Evolutionary conservation across 495 filamentous ascomycete genomes (phyloP).

Genomic region (Baudoinia panamericana): DNA sequence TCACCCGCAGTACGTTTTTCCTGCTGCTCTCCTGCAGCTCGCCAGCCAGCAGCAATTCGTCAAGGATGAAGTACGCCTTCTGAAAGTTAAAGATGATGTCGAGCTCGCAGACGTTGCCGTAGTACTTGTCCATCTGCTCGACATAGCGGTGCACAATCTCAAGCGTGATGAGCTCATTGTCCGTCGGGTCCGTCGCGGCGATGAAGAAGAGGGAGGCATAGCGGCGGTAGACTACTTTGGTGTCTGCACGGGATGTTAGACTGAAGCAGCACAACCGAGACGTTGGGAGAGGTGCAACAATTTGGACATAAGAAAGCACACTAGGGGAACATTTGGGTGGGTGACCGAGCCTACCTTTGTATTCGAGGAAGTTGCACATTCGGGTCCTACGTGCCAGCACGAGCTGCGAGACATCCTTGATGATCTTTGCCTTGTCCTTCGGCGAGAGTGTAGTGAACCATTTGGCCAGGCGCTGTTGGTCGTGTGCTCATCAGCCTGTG

Average conservation of each 20-base stretch:
- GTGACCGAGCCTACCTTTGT: conserved; percentile 57
- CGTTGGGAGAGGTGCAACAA: not conserved
- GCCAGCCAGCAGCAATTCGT: conserved; percentile 87
- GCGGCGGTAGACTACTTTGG: conserved; percentile 94
- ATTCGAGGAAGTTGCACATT: conserved; percentile 99
- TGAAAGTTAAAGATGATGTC: conserved; percentile 99
- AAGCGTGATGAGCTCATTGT: conserved; percentile 96
- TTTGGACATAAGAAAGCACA: conserved; percentile 8
- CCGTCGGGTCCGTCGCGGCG: conserved; percentile 82
- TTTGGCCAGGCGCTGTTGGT: conserved; percentile 78
- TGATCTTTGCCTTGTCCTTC: conserved; percentile 98
- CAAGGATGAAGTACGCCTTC: conserved; percentile 97
- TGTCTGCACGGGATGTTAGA: conserved; percentile 45
- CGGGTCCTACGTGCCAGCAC: conserved; percentile 88
- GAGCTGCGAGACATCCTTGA: conserved; percentile 98
- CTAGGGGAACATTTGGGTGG: too few species aligned
- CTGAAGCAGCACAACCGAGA: conserved; percentile 1
- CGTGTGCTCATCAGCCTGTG: conserved; percentile 27
- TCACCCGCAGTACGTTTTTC: conserved; percentile 92
- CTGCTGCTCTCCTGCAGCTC: conserved; percentile 99
- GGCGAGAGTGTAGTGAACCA: conserved; percentile 98
- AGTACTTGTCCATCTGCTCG: conserved; percentile 99
- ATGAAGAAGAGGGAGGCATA: conserved; percentile 99
- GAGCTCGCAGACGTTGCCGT: conserved; percentile 98
- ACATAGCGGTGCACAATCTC: conserved; percentile 98